A percentile compares a stretch with the other conserved stretches of the same genome.
Conservation (phyloP, 108 stramenopile species). For the Cylindrotheca closterium region DNA sequence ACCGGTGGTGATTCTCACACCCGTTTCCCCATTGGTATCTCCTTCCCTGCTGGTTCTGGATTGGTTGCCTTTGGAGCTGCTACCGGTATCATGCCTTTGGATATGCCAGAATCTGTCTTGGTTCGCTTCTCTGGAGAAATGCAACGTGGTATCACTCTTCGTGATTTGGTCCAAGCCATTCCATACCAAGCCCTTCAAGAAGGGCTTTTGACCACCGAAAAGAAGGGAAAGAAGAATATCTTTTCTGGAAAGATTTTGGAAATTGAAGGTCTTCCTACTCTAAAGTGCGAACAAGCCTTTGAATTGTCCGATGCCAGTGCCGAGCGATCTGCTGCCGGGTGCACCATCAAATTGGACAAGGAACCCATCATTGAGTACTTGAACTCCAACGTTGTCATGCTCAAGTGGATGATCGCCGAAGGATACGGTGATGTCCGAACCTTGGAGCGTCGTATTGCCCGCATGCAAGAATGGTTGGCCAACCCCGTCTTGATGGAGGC, state of each 20-base stretch:
- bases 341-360: slow-evolving; percentile 93
- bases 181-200: slow-evolving; percentile 92
- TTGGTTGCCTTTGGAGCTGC: slow-evolving; percentile 95
- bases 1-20: slow-evolving; percentile 97
- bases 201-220: slow-evolving; percentile 90
- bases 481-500: slow-evolving; percentile 89
- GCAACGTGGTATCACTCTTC: slow-evolving; percentile 95
- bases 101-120: slow-evolving; percentile 94
- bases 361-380: slow-evolving; percentile 95
- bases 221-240: slow-evolving; percentile 96
- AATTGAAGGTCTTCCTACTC: slow-evolving; percentile 91
- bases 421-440: slow-evolving; percentile 94
- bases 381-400: slow-evolving; percentile 91
- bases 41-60: slow-evolving; percentile 94
- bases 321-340: slow-evolving; percentile 94
- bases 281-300: slow-evolving; percentile 97
- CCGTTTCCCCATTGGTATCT: slow-evolving; percentile 95
- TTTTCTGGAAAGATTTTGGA: slow-evolving; percentile 94
- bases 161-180: slow-evolving; percentile 95
- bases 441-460: slow-evolving; percentile 90
- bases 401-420: slow-evolving; percentile 97
- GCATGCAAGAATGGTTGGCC: slow-evolving; percentile 93
- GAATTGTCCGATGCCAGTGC: slow-evolving; percentile 92
- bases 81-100: slow-evolving; percentile 94
- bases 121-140: slow-evolving; percentile 90